A percentile compares a stretch with the other conserved stretches of the same genome.
These are phyloP conservation scores for Yarrowia sp. DNA, from an alignment of 805 yeast genomes.

Conservation along the genomic window DNA sequence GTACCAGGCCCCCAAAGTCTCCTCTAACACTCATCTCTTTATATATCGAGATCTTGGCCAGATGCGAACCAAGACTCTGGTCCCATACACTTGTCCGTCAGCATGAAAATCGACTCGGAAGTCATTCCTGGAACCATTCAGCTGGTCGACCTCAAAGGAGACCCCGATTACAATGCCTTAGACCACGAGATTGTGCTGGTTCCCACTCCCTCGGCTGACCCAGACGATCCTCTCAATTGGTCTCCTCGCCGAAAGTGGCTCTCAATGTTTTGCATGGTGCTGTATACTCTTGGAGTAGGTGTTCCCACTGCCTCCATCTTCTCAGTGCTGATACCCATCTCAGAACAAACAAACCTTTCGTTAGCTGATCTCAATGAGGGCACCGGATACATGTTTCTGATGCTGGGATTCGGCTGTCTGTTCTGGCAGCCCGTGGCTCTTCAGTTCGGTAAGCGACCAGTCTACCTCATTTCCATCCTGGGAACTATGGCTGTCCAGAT, in stretches of 20 bases:
- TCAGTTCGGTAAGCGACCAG: slow-evolving; percentile 49
- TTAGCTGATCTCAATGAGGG: slow-evolving; percentile 45
- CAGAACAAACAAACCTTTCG: slow-evolving; percentile 40
- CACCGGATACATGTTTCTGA: slow-evolving; percentile 50
- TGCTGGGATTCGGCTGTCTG: slow-evolving; percentile 51
- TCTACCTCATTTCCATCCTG: slow-evolving; percentile 42
- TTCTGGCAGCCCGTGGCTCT: slow-evolving; percentile 51
- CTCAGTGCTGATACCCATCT: slow-evolving; percentile 43
- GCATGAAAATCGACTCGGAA: neutral
- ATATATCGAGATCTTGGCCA: neutral
- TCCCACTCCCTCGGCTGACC: slow-evolving; percentile 66
- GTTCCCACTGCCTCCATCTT: slow-evolving; percentile 49
- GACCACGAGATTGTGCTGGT: slow-evolving; percentile 45
- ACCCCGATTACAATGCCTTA: slow-evolving; percentile 15
- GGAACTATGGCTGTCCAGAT: slow-evolving; percentile 42
- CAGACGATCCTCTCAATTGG: slow-evolving; percentile 73
- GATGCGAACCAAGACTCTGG: neutral
- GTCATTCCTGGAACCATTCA: slow-evolving; percentile 22
- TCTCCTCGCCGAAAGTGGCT: slow-evolving; percentile 46
- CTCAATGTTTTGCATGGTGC: slow-evolving; percentile 40
- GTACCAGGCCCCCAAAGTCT: neutral
- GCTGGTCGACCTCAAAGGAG: slow-evolving; percentile 16
- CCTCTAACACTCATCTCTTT: neutral
- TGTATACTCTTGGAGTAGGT: slow-evolving; percentile 47
- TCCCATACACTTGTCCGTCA: neutral